phyloP scores from a whole-genome alignment of 768 basidiomycete species.

The Boletus speciosus region DNA sequence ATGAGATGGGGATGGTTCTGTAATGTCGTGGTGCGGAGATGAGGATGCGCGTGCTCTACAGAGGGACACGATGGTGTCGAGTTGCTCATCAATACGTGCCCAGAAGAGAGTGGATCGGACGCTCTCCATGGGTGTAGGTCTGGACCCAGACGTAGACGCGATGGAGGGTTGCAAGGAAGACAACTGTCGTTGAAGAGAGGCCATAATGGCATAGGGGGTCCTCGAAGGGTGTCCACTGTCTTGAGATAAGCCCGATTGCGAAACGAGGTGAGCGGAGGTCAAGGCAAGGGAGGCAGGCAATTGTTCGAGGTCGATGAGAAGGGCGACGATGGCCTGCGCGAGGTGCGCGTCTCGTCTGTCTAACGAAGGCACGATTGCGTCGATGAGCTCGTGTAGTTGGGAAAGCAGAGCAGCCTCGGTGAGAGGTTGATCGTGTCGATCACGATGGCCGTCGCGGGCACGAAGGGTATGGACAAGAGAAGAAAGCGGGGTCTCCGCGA shows the following conservation, averaged over 20 bases:
- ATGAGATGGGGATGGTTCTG: slow-evolving; percentile 18
- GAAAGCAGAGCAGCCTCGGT: slow-evolving; percentile 52
- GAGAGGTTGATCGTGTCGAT: slow-evolving; percentile 29
- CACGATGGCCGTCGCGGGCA: slow-evolving; percentile 7
- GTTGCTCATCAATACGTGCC: slow-evolving; percentile 68
- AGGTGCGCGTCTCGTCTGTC: slow-evolving; percentile 54
- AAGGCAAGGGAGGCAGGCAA: slow-evolving; percentile 40
- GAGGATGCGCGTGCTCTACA: slow-evolving; percentile 54
- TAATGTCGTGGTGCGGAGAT: slow-evolving; percentile 5
- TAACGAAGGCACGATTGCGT: slow-evolving; percentile 42
- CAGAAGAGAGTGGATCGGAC: slow-evolving; percentile 69
- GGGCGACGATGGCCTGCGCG: slow-evolving; percentile 62
- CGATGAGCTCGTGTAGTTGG: slow-evolving; percentile 58
- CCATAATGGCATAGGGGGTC: slow-evolving; percentile 43
- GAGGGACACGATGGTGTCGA: slow-evolving; percentile 64
- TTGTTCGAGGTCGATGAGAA: slow-evolving; percentile 65
- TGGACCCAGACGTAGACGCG: slow-evolving; percentile 2
- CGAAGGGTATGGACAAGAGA: slow-evolving; percentile 20
- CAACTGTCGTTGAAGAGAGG: slow-evolving; percentile 63
- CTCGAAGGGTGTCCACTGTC: background rate
- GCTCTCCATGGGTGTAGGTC: slow-evolving; percentile 40
- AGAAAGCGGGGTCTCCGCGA: slow-evolving; percentile 17
- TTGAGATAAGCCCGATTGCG: slow-evolving; percentile 9
- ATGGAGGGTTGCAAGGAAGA: slow-evolving; percentile 55
- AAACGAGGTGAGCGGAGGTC: slow-evolving; percentile 12